A percentile compares a stretch with the other conserved stretches of the same genome.
Conservation (phyloP, 345 rosid species). For the Syzygium grande region DNA sequence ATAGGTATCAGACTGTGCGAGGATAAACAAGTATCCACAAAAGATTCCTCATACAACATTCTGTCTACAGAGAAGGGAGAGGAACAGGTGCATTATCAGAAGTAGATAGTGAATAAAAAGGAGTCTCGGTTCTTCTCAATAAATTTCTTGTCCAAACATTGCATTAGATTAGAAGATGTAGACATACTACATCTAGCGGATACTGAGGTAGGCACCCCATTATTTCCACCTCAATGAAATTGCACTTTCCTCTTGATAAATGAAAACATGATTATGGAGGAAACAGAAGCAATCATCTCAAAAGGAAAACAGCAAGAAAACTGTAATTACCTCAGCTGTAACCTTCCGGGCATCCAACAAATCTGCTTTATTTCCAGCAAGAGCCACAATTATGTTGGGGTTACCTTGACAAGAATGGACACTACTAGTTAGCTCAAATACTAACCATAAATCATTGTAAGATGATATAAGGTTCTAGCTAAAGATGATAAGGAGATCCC, state of each 20-base stretch:
- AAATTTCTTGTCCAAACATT: background rate
- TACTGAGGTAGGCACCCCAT: background rate
- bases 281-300: background rate
- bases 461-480: background rate
- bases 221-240: background rate
- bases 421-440: background rate
- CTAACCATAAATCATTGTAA: background rate
- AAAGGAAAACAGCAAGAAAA: background rate
- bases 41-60: background rate
- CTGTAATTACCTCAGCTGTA: conserved; percentile 55
- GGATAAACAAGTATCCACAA: background rate
- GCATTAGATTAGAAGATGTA: background rate
- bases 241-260: background rate
- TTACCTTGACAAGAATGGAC: conserved; percentile 36
- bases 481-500: background rate
- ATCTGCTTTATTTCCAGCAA: conserved; percentile 95
- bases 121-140: background rate
- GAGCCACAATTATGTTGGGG: conserved; percentile 85
- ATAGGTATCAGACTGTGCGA: background rate
- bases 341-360: conserved; percentile 76
- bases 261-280: background rate
- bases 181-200: background rate
- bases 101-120: background rate
- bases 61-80: background rate
- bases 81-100: background rate